These are phyloP conservation scores for Oryza australiensis DNA, from an alignment of 176 grass and related monocot species.

Conservation along the genomic window DNA sequence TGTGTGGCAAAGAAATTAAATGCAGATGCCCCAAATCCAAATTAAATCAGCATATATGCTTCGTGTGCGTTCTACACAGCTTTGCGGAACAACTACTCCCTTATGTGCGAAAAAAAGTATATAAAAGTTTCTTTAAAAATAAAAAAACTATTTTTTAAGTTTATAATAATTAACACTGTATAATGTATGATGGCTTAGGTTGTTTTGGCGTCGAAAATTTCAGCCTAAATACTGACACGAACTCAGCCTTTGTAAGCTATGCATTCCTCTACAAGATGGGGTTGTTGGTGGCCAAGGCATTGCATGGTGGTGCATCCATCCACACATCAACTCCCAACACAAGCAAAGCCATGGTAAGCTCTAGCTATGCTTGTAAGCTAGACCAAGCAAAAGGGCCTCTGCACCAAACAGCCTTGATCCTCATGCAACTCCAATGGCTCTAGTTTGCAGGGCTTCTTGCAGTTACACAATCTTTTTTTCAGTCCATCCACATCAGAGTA, in stretches of 20 bases:
- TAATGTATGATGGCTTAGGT: too few relatives aligned
- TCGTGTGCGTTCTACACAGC: too few relatives aligned
- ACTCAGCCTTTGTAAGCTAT: background rate
- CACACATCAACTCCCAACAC: constrained; percentile 10
- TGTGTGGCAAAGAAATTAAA: background rate
- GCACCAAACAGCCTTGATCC: constrained; percentile 58
- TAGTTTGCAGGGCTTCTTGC: background rate
- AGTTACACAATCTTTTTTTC: background rate
- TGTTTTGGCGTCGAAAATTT: too few relatives aligned
- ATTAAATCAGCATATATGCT: background rate
- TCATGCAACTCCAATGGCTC: constrained; percentile 24
- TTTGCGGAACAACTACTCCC: too few relatives aligned
- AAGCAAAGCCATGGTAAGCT: constrained; percentile 18
- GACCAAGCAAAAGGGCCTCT: constrained; percentile 36
- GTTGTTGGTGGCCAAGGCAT: constrained; percentile 29
- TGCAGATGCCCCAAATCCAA: background rate
- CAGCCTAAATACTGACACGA: too few relatives aligned
- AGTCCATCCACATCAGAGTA: constrained; percentile 13
- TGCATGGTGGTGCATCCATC: constrained; percentile 34
- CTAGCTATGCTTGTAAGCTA: constrained; percentile 39
- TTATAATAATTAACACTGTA: too few relatives aligned
- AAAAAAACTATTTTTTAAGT: too few relatives aligned
- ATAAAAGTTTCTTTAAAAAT: too few relatives aligned
- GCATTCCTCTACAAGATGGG: constrained; percentile 23
- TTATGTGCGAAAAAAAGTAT: too few relatives aligned